Base-by-base conservation (phyloP, 163 green algal genomes). In the Chlamydomonas reinhardtii region DNA sequence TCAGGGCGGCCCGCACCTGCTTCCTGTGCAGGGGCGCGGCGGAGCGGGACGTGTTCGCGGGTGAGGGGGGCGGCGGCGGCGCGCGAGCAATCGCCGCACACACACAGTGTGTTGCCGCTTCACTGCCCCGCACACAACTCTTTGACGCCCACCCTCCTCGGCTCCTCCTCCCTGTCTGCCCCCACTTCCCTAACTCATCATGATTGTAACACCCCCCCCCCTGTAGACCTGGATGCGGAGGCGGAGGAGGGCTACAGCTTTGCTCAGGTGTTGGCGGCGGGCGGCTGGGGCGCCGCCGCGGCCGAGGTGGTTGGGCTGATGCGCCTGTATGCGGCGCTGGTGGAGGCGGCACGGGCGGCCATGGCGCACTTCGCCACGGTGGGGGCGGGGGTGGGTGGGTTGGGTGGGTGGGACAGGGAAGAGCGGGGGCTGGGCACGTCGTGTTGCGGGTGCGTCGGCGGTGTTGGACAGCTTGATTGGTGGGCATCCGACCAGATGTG, bases 1-100 rank as follows among this genome's bases (percentile, higher is more conserved):
- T 94, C 68, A 75, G 89, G 25, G 81, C 72, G 37, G 87, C 84
- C 2, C 75, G 91, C 61, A 94, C 82, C 8, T 89, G 90, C 73
- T 89, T 94, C 34, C 66, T 93, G 24, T 75, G 54, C 3, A 48
- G 71, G 25, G 91, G 84, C 14, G n/a, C 17, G 34, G 81, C 90
- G 61, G 56, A n/a, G 29, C 32, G 35, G 11, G 65, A 91, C 74
- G 27, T 79, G 27, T 89, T 91, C 61, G 90, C 87, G 32, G 83
- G 87, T 90, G 56, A 35, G 62, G 73, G 17, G 32, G 2, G 52
- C 12, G 43, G 37, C 17, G 37, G 64, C 15, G 39, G 39, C 39
- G 39, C n/a, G n/a, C n/a, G n/a, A n/a, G n/a, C n/a, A n/a, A n/a
- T n/a, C n/a, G n/a, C 56, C 43, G 11, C 43, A 54, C 43, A 54